Percentiles rank a stretch among this genome's conserved stretches.
Conservation (phyloP, 176 grass and related monocot species). For the Ensete glaucum region DNA sequence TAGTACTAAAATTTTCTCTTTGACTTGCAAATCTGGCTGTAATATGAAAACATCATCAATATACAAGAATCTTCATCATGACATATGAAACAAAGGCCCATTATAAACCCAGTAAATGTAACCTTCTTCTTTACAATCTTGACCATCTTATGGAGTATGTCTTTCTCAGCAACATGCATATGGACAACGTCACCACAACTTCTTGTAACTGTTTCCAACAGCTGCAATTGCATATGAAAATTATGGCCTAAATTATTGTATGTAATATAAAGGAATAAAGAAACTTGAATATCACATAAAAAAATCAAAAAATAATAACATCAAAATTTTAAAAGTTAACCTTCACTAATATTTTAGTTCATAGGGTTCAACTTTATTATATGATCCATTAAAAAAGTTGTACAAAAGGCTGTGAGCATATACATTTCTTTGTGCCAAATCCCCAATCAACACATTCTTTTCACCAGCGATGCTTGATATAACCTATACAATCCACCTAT, state of each 20-base stretch:
- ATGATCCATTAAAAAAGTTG: too few relatives aligned
- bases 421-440: too few relatives aligned
- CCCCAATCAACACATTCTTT: too few relatives aligned
- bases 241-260: background rate
- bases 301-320: background rate
- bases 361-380: background rate
- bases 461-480: background rate
- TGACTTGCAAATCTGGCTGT: constrained; percentile 79
- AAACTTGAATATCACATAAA: background rate
- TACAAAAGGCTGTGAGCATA: too few relatives aligned
- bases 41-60: constrained; percentile 26
- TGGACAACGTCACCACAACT: constrained; percentile 95
- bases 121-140: constrained; percentile 99
- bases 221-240: constrained; percentile 34
- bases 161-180: constrained; percentile 96
- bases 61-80: constrained; percentile 14
- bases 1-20: constrained; percentile 80
- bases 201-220: constrained; percentile 83
- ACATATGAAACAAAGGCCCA: constrained; percentile 8
- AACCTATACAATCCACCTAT: background rate
- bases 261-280: background rate
- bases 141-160: constrained; percentile 92
- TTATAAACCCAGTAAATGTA: constrained; percentile 7
- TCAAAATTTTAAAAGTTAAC: background rate
- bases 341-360: background rate